Base-by-base conservation (phyloP, 2,329 filamentous ascomycete species). In the Aspergillus caelatus region DNA sequence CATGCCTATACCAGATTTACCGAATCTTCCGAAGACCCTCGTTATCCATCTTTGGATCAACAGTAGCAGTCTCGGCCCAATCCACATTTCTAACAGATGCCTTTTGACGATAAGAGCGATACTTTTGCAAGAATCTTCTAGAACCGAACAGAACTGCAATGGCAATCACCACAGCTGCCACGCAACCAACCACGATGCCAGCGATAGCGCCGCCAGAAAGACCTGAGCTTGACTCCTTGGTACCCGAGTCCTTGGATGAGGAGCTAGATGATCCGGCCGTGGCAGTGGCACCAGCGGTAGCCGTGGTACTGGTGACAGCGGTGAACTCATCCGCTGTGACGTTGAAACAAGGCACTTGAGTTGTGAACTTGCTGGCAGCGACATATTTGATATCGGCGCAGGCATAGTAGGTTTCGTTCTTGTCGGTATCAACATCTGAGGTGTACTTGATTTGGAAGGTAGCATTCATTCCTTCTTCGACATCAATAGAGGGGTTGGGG, bases 321-420 rank as follows among this genome's bases (percentile, higher is more conserved):
- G 72, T 69, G 65, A 79, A 78, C 73, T 68, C 65, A 54, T 65
- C 57, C 16, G 72, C 70, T 0, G 80, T 81, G 5, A 81, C 79
- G 62, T 83, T 83, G 75, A 83, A 83, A 71, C 82, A 83, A 0
- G 80, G 80, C 11, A 81, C 75, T 41, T 78, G 72, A 45, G 73
- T 70, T 0, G 71, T 79, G 65, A 83, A 83, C 26, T 78, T 70
- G 61, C 71, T 72, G 1, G 76, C 67, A 3, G 78, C 66, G 30
- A 83, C 75, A 60, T 82, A 82, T 7, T 74, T 80, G n/a, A 83
- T 74, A 61, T 84, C 81, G 0, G 81, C 76, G 64, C 81, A 84
- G 9, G 81, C 81, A 65, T 82, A 83, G 70, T 79, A 83, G 0
- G 79, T 81, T 62, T 80, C 71, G 32, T 80, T 78, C 32, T 75